A percentile compares a stretch with the other conserved stretches of the same genome.
These are phyloP conservation scores for Blastomyces gilchristii DNA, from an alignment of 2,329 filamentous ascomycete species.

Conservation along the genomic window DNA sequence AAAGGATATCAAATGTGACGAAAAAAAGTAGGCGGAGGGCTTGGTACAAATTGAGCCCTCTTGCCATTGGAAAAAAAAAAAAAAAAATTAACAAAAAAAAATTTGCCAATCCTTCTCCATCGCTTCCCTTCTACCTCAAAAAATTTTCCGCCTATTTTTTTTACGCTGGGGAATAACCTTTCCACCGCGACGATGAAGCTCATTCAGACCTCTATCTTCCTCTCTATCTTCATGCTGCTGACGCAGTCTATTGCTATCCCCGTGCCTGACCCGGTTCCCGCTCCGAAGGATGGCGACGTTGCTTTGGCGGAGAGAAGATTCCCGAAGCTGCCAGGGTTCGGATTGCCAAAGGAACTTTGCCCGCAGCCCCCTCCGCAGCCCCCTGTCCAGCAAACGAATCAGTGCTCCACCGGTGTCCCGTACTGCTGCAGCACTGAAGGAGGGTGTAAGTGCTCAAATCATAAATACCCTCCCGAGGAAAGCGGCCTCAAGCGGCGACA, in stretches of 20 bases:
- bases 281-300: neutral
- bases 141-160: too few relatives aligned
- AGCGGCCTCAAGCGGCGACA: neutral
- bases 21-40: neutral
- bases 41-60: slow-evolving; percentile 3
- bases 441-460: slow-evolving; percentile 8
- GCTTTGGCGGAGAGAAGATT: neutral
- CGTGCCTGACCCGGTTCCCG: slow-evolving; percentile 9
- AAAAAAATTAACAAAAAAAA: neutral
- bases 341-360: neutral
- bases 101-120: neutral
- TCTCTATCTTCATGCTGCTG: slow-evolving; percentile 12
- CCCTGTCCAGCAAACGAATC: slow-evolving; percentile 8
- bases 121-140: neutral
- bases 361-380: neutral
- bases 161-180: neutral
- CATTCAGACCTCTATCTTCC: slow-evolving; percentile 9
- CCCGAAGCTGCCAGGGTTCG: neutral
- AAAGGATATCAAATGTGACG: neutral
- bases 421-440: slow-evolving; percentile 12
- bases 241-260: slow-evolving; percentile 13
- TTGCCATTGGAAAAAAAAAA: neutral
- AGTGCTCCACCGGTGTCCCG: slow-evolving; percentile 12
- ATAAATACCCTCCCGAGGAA: too few relatives aligned
- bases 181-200: slow-evolving; percentile 11